These are phyloP conservation scores for Leptographium lundbergii DNA, from an alignment of 2,329 filamentous ascomycete species.

Conservation along the genomic window DNA sequence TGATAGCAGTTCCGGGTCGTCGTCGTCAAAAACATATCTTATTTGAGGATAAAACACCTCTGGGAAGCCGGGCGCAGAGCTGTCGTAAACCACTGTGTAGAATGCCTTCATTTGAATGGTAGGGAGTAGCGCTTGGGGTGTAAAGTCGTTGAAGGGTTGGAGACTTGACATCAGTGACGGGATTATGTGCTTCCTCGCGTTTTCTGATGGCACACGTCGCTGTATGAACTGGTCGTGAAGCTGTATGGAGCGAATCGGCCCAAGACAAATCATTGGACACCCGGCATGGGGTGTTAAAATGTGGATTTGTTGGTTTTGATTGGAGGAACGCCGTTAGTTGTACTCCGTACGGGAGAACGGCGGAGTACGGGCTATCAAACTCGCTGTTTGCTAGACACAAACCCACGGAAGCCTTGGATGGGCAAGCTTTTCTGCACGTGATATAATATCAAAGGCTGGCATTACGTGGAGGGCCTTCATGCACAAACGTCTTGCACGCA, in stretches of 20 bases:
- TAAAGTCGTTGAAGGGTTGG: conserved; percentile 3
- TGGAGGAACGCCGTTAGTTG: no score
- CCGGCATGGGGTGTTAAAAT: background rate
- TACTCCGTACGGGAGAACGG: no score
- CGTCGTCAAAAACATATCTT: conserved; percentile 88
- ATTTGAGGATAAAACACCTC: conserved; percentile 72
- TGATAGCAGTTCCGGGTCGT: conserved; percentile 68
- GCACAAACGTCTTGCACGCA: no score
- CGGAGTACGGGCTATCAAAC: no score
- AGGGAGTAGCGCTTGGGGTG: conserved; percentile 9
- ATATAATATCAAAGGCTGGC: no score
- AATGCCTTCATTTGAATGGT: conserved; percentile 57
- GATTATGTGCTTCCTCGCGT: background rate
- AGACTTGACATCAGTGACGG: background rate
- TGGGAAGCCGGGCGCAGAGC: conserved; percentile 31
- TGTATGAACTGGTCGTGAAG: background rate
- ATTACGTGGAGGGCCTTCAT: no score
- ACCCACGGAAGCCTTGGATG: no score
- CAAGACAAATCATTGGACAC: background rate
- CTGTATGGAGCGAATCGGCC: background rate
- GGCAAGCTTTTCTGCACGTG: no score
- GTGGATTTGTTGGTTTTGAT: background rate
- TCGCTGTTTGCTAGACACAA: no score
- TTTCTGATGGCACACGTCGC: background rate
- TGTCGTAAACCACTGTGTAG: conserved; percentile 75